Conservation (phyloP, 208 protist species). For the Wallacemonas sp. region DNA sequence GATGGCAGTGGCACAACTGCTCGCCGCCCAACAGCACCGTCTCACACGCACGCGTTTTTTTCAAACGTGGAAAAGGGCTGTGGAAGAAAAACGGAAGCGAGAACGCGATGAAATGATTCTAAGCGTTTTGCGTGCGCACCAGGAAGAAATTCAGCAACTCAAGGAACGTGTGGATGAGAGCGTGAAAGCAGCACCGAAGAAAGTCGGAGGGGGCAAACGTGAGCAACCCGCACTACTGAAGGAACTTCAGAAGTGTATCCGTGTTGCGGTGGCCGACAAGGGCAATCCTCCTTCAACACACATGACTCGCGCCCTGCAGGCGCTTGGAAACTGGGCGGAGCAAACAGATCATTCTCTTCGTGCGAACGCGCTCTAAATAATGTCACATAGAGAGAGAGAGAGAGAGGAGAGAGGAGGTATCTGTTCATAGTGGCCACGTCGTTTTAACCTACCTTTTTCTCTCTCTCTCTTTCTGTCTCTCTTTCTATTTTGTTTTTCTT, state of each 20-base stretch:
- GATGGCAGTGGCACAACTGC: slow-evolving; percentile 10
- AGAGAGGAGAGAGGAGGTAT: not conserved
- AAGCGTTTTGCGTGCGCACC: slow-evolving; percentile 16
- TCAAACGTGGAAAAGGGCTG: slow-evolving; percentile 23
- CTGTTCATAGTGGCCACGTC: too few relatives aligned
- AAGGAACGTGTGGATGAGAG: slow-evolving; percentile 3
- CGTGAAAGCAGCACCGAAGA: not conserved
- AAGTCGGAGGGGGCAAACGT: not conserved
- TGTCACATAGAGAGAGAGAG: not conserved
- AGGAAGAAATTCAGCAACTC: slow-evolving; percentile 16
- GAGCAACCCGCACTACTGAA: slow-evolving; percentile 5
- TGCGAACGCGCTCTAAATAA: not conserved
- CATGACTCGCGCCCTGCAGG: not conserved
- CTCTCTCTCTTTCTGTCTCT: not conserved
- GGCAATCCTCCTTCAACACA: slow-evolving; percentile 5
- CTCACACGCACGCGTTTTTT: slow-evolving; percentile 12
- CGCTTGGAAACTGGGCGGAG: slow-evolving; percentile 5
- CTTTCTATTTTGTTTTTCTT: not conserved
- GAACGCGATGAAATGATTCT: slow-evolving; percentile 19
- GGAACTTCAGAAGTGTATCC: slow-evolving; percentile 12
- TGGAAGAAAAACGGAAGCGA: slow-evolving; percentile 9
- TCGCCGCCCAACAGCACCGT: slow-evolving; percentile 5
- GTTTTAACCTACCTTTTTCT: too few relatives aligned
- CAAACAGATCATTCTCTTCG: not conserved
- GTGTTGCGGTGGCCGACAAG: slow-evolving; percentile 7